phyloP scores from a whole-genome alignment of 257 asterid genomes.

The Nicotiana attenuata region DNA sequence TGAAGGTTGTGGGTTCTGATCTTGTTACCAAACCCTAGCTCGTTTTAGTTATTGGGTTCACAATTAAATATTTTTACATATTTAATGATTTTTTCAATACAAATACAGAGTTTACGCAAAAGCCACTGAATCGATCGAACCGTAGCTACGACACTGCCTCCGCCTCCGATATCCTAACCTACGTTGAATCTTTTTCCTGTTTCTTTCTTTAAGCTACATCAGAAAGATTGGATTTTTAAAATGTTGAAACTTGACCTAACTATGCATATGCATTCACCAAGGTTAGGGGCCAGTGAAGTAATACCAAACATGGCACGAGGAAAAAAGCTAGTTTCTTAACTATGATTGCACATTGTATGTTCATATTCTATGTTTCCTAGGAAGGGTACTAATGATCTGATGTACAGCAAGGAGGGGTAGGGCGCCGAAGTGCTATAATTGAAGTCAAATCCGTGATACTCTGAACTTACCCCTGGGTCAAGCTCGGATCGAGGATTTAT shows the following conservation, averaged over 20 bases:
- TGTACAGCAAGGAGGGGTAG: conserved; percentile 50
- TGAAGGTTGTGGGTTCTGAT: too few relatives aligned
- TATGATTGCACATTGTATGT: conserved; percentile 19
- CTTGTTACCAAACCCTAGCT: neutral
- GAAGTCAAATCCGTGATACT: neutral
- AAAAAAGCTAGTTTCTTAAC: neutral
- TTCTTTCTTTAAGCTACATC: neutral
- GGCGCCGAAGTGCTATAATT: conserved; percentile 19
- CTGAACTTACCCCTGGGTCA: neutral
- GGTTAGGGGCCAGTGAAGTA: neutral
- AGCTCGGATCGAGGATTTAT: too few relatives aligned
- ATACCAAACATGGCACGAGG: neutral
- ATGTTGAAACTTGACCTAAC: neutral
- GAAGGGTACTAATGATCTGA: conserved; percentile 42
- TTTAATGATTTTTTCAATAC: too few relatives aligned
- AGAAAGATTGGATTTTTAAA: neutral
- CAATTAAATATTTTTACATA: too few relatives aligned
- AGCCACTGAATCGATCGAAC: too few relatives aligned
- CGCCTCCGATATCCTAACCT: too few relatives aligned
- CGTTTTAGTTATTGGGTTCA: too few relatives aligned
- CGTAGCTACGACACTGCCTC: too few relatives aligned
- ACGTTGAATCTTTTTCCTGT: neutral
- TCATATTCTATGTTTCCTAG: conserved; percentile 49
- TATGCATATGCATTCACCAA: neutral
- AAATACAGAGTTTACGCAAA: too few relatives aligned